Evolutionary conservation across 768 basidiomycete species (phyloP).

Genomic region (Panellus pusillus): DNA sequence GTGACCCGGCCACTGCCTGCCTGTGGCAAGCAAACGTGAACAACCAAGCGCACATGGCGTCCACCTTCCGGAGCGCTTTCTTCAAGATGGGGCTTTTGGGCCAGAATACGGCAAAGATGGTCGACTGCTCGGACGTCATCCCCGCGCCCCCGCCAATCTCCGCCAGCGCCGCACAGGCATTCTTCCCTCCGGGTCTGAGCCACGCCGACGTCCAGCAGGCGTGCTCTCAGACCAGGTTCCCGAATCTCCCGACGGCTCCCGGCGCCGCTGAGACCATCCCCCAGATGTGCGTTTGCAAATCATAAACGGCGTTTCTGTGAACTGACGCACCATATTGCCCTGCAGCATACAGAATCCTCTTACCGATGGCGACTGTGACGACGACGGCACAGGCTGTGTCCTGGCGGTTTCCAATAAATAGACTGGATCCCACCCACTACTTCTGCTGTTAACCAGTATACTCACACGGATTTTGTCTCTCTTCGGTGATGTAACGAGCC

Average conservation of each 20-base stretch:
- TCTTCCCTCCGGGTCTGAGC: slow-evolving; percentile 25
- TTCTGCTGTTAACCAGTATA: too few species aligned
- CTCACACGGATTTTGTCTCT: too few species aligned
- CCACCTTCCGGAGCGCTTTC: slow-evolving; percentile 32
- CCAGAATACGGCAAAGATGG: slow-evolving; percentile 28
- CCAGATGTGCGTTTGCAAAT: neutral
- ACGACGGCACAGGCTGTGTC: neutral
- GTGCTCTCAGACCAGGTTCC: slow-evolving; percentile 8
- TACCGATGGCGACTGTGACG: neutral
- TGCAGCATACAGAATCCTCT: neutral
- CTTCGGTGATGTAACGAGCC: too few species aligned
- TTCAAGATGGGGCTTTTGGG: slow-evolving; percentile 35
- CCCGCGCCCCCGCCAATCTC: slow-evolving; percentile 17
- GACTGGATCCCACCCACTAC: too few species aligned
- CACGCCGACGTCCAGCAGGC: slow-evolving; percentile 22
- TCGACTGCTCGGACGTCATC: slow-evolving; percentile 41
- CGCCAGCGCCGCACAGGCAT: slow-evolving; percentile 20
- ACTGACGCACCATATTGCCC: neutral
- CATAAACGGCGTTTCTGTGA: neutral
- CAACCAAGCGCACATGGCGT: slow-evolving; percentile 27
- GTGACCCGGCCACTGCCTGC: neutral
- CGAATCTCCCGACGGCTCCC: slow-evolving; percentile 2
- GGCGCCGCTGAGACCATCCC: slow-evolving; percentile 10
- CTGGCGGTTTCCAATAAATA: too few species aligned
- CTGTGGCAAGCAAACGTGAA: slow-evolving; percentile 11